These are phyloP conservation scores for Cryptosporidium andersoni DNA, from an alignment of 169 alveolate species.

Conservation along the genomic window DNA sequence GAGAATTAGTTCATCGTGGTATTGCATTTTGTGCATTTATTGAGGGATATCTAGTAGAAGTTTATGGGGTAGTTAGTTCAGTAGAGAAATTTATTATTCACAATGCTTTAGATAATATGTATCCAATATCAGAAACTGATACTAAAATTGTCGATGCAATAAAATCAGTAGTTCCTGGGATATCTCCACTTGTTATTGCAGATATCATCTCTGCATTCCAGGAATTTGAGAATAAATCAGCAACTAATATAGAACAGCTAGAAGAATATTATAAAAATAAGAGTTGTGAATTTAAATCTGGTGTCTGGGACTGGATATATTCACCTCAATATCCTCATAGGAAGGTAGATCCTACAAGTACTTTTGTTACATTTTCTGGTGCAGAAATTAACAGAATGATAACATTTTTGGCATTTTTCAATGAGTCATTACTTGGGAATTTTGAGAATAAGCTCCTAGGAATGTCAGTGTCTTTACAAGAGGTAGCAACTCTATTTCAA, in stretches of 20 bases:
- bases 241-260: neutral
- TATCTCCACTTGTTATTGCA: too few relatives aligned
- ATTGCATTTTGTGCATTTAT: constrained; percentile 35
- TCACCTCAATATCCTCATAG: neutral
- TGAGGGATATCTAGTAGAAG: constrained; percentile 22
- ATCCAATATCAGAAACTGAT: too few relatives aligned
- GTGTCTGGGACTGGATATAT: constrained; percentile 22
- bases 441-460: constrained; percentile 21
- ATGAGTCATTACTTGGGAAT: constrained; percentile 11
- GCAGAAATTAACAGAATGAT: constrained; percentile 26
- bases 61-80: constrained; percentile 39
- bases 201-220: too few relatives aligned
- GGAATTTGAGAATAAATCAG: too few relatives aligned
- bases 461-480: constrained; percentile 10
- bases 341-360: neutral
- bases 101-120: too few relatives aligned
- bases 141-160: too few relatives aligned
- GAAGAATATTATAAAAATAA: constrained; percentile 13
- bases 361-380: constrained; percentile 4
- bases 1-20: neutral
- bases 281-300: constrained; percentile 8
- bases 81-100: neutral
- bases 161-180: too few relatives aligned
- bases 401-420: constrained; percentile 42
- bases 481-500: constrained; percentile 30